Evolutionary conservation across 305 asterid species (phyloP), one percentile per base, ranked within the genome.

Genomic region (Rubia tinctorum): DNA sequence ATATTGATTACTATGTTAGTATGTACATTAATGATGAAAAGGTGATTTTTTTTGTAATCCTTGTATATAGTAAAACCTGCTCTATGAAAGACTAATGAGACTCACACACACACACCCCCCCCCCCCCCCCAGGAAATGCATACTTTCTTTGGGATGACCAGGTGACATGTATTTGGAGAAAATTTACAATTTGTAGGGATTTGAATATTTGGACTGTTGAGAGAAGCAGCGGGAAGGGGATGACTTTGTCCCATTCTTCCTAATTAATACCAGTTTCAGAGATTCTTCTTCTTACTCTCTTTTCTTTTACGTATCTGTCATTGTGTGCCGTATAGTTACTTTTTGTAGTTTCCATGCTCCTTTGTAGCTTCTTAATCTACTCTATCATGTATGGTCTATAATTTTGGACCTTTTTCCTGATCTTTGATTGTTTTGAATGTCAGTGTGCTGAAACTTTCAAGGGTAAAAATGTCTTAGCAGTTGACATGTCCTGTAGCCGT

Each of bases 361-460:
- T 55, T 22, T 15, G 42, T 63, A 49, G 39, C 23, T 45, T 62
- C 22, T 23, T 34, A 45, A 63, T 3, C 7, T 30, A 53, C 45
- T 67, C 23, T 11, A 22, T 76, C 39, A 64, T 42, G 51, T 66
- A 5, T 9, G 37, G 25, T 18, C 25, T 67, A 64, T 27, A 27
- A 39, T 66, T 45, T 74, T 80, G 47, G 55, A 60, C 64, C 69
- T 23, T 17, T 69, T 67, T 25, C 68, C 80, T 83, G 78, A 82
- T 82, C 64, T 81, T 49, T 76, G 68, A 42, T 71, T 56, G 73
- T 77, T 75, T 75, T 79, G 61, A 77, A 71, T 81, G 77, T 68
- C 93, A 94, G 99, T 81, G 82, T 69, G 82, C 85, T 77, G 94
- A 87, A 73, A 66, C 81, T 69, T 81, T 84, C 61, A 88, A 86